Percentiles rank a stretch among this genome's conserved stretches.
phyloP scores from a whole-genome alignment of 2,329 filamentous ascomycete genomes.

The Cryphonectria carpinicola region DNA sequence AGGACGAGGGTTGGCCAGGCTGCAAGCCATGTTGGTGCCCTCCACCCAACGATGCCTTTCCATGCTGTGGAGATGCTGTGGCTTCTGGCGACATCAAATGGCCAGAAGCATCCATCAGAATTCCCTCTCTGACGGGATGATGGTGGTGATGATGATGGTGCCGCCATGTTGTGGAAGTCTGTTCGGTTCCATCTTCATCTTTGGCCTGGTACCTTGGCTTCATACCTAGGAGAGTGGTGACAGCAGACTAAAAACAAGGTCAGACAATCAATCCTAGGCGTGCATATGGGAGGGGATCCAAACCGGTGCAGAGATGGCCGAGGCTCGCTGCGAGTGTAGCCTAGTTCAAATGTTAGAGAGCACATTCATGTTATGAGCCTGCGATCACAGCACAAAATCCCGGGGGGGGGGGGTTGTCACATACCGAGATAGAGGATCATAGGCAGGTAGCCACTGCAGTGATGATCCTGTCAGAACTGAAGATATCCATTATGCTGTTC shows the following conservation, averaged over 20 bases:
- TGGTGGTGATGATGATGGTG: neutral
- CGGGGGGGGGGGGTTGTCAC: constrained; percentile 40
- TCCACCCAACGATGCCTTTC: constrained; percentile 17
- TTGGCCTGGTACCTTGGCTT: neutral
- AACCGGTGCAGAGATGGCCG: constrained; percentile 63
- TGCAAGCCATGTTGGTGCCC: constrained; percentile 7
- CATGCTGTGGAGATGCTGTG: constrained; percentile 19
- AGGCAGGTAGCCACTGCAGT: constrained; percentile 84
- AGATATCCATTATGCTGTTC: neutral
- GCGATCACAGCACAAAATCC: constrained; percentile 18
- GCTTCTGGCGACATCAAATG: constrained; percentile 5
- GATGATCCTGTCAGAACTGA: constrained; percentile 40
- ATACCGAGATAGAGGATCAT: constrained; percentile 95
- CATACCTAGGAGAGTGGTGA: constrained; percentile 59
- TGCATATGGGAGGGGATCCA: neutral
- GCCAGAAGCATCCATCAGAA: neutral
- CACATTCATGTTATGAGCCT: constrained; percentile 17
- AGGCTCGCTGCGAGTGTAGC: constrained; percentile 93
- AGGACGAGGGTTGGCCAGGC: constrained; percentile 1
- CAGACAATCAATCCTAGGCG: constrained; percentile 10
- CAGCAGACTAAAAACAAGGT: constrained; percentile 29
- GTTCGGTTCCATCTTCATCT: constrained; percentile 12
- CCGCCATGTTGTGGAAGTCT: neutral
- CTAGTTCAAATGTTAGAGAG: constrained; percentile 48
- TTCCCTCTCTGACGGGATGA: neutral